These are phyloP conservation scores for Boehmeria nivea DNA, from an alignment of 306 rosid species.

Conservation along the genomic window DNA sequence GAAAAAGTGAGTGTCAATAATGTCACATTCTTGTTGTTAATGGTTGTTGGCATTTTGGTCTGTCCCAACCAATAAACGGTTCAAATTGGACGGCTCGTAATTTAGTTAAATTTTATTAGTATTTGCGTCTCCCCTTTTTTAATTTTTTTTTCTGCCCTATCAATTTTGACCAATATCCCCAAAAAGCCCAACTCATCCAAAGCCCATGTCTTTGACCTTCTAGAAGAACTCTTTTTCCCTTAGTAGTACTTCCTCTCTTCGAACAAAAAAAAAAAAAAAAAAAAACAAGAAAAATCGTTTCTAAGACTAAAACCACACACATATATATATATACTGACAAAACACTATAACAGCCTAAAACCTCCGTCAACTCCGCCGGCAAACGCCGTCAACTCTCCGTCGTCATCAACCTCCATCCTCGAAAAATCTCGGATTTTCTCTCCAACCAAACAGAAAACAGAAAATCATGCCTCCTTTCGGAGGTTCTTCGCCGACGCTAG, in stretches of 20 bases:
- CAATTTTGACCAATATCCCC: background rate
- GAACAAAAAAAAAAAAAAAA: too few relatives aligned
- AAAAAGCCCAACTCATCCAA: background rate
- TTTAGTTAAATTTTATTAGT: background rate
- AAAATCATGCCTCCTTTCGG: constrained; percentile 43
- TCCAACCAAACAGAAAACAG: background rate
- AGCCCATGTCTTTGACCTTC: constrained; percentile 20
- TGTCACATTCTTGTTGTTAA: too few relatives aligned
- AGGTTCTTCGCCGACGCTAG: constrained; percentile 18
- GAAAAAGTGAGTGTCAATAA: too few relatives aligned
- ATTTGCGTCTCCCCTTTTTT: background rate
- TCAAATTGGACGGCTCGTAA: constrained; percentile 22
- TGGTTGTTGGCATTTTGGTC: background rate
- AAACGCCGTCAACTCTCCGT: background rate
- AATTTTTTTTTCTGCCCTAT: background rate
- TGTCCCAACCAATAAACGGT: constrained; percentile 9
- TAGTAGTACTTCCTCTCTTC: too few relatives aligned
- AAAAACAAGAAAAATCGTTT: too few relatives aligned
- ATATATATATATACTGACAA: background rate
- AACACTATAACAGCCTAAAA: background rate
- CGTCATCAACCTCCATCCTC: background rate
- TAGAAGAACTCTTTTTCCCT: constrained; percentile 11
- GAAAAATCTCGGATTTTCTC: background rate
- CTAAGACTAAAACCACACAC: too few relatives aligned
- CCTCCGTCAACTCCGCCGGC: background rate